These are phyloP conservation scores for Aegilops sharonensis DNA, from an alignment of 176 grass and related monocot genomes.

Conservation along the genomic window DNA sequence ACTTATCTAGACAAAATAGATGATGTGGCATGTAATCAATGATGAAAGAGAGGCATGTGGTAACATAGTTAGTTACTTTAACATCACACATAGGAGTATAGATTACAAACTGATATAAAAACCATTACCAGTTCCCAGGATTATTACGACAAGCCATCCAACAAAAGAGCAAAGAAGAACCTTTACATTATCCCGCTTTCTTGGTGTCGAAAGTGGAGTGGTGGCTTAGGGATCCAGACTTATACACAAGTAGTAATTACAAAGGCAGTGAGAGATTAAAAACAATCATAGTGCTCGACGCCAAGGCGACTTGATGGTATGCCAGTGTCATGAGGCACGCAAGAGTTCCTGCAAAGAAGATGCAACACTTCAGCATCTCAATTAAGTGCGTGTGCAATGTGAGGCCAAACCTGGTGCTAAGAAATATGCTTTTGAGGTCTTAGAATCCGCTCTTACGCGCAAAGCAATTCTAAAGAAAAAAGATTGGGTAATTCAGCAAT, in stretches of 20 bases:
- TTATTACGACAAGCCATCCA: not conserved
- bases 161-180: not conserved
- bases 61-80: too few species aligned
- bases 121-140: not conserved
- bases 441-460: too few species aligned
- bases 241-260: constrained; percentile 5
- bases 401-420: not conserved
- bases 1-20: too few species aligned
- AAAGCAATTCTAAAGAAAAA: not conserved
- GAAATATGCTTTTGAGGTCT: too few species aligned
- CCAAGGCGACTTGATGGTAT: not conserved
- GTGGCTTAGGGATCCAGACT: constrained; percentile 2
- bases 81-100: not conserved
- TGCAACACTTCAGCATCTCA: not conserved
- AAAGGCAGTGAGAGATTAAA: not conserved
- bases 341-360: not conserved
- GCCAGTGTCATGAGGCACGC: not conserved
- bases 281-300: not conserved
- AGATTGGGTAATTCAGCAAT: not conserved
- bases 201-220: not conserved
- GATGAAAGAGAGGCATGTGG: too few species aligned
- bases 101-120: constrained; percentile 3
- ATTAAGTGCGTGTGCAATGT: not conserved
- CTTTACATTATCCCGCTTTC: not conserved
- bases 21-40: too few species aligned